phyloP scores from a whole-genome alignment of 2,329 filamentous ascomycete genomes.

The Beauveria sp. region DNA sequence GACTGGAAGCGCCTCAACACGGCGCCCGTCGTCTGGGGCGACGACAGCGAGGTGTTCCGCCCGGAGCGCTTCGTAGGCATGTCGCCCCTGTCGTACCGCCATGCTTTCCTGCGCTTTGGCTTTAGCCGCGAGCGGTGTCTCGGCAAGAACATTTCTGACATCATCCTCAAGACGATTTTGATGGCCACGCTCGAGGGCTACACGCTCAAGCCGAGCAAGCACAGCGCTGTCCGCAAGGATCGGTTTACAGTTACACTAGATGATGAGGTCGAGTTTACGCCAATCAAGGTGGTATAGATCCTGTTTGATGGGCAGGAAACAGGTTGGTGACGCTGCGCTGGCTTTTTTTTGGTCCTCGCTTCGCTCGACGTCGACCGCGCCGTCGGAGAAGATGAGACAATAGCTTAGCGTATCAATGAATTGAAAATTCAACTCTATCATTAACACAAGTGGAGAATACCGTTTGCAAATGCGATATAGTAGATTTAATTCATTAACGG shows the following conservation, averaged over 20 bases:
- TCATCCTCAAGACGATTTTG: background rate
- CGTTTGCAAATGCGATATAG: too few relatives aligned
- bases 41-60: background rate
- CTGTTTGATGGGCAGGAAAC: background rate
- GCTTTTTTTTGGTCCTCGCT: too few relatives aligned
- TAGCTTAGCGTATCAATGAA: too few relatives aligned
- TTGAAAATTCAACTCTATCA: too few relatives aligned
- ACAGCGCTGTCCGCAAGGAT: background rate
- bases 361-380: too few relatives aligned
- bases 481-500: too few relatives aligned
- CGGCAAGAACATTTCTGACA: background rate
- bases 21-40: background rate
- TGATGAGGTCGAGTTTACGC: background rate
- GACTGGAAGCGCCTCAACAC: slow-evolving; percentile 2
- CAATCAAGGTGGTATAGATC: background rate
- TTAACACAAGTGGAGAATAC: too few relatives aligned
- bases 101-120: background rate
- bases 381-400: too few relatives aligned
- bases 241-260: background rate
- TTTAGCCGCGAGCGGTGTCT: background rate
- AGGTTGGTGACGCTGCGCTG: background rate
- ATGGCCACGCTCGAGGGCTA: background rate
- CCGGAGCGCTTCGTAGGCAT: background rate
- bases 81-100: background rate
- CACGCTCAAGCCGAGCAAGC: background rate